phyloP scores from a whole-genome alignment of 768 basidiomycete species.

The Phlegmacium glaucopus region DNA sequence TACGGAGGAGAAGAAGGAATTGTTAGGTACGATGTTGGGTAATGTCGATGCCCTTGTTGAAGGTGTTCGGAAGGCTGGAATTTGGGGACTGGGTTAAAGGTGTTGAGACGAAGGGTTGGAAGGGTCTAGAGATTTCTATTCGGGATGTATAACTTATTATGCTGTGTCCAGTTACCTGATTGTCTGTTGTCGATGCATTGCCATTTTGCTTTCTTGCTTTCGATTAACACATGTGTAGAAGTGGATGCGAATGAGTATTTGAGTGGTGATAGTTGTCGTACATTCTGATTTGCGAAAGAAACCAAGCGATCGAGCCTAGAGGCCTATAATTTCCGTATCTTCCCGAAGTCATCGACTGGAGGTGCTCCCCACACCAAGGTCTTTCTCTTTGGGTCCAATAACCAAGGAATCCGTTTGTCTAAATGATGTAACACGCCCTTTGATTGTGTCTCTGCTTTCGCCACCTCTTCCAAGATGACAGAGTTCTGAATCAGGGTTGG shows the following conservation, averaged over 20 bases:
- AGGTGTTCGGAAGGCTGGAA: conserved; percentile 79
- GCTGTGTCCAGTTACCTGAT: conserved; percentile 1
- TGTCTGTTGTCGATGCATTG: conserved; percentile 7
- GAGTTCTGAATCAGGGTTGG: not conserved
- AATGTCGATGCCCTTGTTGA: conserved; percentile 92
- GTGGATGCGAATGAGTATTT: not conserved
- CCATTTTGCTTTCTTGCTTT: conserved; percentile 2
- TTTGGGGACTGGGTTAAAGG: conserved; percentile 67
- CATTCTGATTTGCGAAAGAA: not conserved
- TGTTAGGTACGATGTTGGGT: conserved; percentile 78
- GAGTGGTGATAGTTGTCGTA: not conserved
- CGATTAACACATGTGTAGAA: not conserved
- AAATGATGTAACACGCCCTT: conserved; percentile 32
- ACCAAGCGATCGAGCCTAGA: conserved; percentile 10
- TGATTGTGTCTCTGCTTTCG: not conserved
- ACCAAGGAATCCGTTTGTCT: conserved; percentile 41
- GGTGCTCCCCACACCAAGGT: conserved; percentile 76
- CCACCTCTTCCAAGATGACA: conserved; percentile 4
- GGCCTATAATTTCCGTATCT: conserved; percentile 25
- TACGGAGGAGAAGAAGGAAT: conserved; percentile 80
- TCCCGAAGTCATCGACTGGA: conserved; percentile 58
- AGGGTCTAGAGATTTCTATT: not conserved
- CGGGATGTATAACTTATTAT: conserved; percentile 7
- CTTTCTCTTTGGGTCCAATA: conserved; percentile 59
- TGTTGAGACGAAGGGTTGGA: not conserved